Conservation (phyloP, 768 basidiomycete genomes). For the Auricularia auricula-judae region DNA sequence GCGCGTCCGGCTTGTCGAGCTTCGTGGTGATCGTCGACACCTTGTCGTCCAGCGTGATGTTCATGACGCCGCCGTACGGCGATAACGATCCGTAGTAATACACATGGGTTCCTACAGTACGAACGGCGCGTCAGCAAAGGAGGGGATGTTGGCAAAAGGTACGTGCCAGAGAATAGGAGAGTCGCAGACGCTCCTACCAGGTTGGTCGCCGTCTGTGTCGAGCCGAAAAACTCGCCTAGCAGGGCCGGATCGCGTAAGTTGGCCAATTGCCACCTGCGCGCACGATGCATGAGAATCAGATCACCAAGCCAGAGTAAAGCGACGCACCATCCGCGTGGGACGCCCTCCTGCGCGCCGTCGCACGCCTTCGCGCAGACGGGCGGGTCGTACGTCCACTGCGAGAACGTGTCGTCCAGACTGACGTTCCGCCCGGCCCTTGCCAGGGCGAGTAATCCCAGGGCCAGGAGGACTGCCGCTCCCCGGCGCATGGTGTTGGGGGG, state of each 20-base stretch:
- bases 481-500: background rate
- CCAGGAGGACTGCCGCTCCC: background rate
- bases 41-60: background rate
- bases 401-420: background rate
- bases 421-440: background rate
- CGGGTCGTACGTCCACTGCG: background rate
- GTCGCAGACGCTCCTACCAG: background rate
- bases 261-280: background rate
- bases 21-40: background rate
- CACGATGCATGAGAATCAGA: background rate
- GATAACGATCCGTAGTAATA: background rate
- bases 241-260: background rate
- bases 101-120: background rate
- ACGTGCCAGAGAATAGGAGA: background rate
- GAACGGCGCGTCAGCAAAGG: background rate
- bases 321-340: background rate
- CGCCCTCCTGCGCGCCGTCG: background rate
- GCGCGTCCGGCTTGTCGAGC: background rate
- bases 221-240: background rate
- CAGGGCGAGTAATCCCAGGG: background rate
- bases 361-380: background rate
- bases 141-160: too few species aligned
- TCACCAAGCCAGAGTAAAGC: background rate
- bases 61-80: background rate
- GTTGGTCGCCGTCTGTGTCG: background rate